Evolutionary conservation across 192 early-diverging fungal species (phyloP).

Genomic region (Coemansia sp.): DNA sequence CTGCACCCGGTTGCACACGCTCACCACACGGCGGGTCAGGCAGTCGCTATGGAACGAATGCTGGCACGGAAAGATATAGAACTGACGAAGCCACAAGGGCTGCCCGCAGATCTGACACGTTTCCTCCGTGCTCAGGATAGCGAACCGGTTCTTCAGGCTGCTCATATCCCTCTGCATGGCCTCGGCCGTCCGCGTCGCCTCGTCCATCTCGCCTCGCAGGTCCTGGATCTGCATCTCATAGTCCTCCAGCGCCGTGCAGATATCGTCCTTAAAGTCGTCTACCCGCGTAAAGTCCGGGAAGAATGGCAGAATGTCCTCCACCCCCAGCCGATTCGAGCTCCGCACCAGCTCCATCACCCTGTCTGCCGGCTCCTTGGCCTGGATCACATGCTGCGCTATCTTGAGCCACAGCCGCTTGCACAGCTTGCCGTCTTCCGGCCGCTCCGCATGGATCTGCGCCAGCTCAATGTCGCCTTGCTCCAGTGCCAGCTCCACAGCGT

Average conservation of each 20-base stretch:
- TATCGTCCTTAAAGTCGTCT: slow-evolving; percentile 96
- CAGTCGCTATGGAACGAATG: slow-evolving; percentile 95
- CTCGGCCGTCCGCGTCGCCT: slow-evolving; percentile 86
- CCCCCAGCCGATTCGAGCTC: slow-evolving; percentile 70
- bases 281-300: slow-evolving; percentile 98
- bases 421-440: slow-evolving; percentile 79
- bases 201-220: slow-evolving; percentile 90
- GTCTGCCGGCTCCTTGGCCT: slow-evolving; percentile 79
- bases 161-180: slow-evolving; percentile 88
- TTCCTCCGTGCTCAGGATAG: slow-evolving; percentile 48
- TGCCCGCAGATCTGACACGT: slow-evolving; percentile 71
- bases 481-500: slow-evolving; percentile 86
- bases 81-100: slow-evolving; percentile 78
- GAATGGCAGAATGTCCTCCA: slow-evolving; percentile 93
- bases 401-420: slow-evolving; percentile 87
- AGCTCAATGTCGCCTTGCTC: slow-evolving; percentile 81
- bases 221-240: slow-evolving; percentile 88
- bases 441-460: slow-evolving; percentile 89
- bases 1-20: slow-evolving; percentile 41
- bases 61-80: slow-evolving; percentile 93
- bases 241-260: slow-evolving; percentile 83
- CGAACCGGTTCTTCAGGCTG: slow-evolving; percentile 72
- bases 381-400: slow-evolving; percentile 88
- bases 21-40: slow-evolving; percentile 62
- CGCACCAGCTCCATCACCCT: slow-evolving; percentile 80